A percentile compares a stretch with the other conserved stretches of the same genome.
phyloP scores from a whole-genome alignment of 495 filamentous ascomycete species.

The Penicillium fimorum region DNA sequence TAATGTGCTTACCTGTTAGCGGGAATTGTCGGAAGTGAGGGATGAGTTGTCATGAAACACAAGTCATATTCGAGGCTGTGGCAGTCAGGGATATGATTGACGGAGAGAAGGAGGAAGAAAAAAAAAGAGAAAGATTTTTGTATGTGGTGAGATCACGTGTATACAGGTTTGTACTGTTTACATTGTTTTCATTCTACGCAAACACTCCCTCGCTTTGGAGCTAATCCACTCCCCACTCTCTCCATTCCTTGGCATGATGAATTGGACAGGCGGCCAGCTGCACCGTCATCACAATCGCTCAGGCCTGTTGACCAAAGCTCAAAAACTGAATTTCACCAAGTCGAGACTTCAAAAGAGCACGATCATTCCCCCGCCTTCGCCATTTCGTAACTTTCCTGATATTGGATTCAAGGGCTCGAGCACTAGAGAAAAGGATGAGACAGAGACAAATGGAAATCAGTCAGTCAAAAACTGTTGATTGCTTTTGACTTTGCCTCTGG shows the following conservation, averaged over 20 bases:
- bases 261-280: constrained; percentile 48
- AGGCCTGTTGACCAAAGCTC: constrained; percentile 23
- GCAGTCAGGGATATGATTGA: constrained; percentile 5
- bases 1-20: constrained; percentile 16
- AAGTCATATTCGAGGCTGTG: background rate
- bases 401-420: constrained; percentile 7
- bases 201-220: background rate
- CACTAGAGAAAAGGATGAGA: constrained; percentile 6
- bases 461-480: constrained; percentile 18
- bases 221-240: background rate
- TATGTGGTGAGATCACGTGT: background rate
- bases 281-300: constrained; percentile 36
- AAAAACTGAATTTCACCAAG: constrained; percentile 33
- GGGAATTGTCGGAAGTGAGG: constrained; percentile 5
- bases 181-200: background rate
- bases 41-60: constrained; percentile 9
- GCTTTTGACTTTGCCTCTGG: background rate
- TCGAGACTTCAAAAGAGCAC: constrained; percentile 21
- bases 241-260: constrained; percentile 30
- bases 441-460: constrained; percentile 10
- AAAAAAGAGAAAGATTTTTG: constrained; percentile 1
- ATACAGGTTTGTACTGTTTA: background rate
- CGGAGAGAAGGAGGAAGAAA: constrained; percentile 7
- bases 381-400: constrained; percentile 17
- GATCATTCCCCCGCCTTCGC: constrained; percentile 7